Evolutionary conservation across 2,329 filamentous ascomycete genomes (phyloP).

Genomic region (Aspergillus candidus): DNA sequence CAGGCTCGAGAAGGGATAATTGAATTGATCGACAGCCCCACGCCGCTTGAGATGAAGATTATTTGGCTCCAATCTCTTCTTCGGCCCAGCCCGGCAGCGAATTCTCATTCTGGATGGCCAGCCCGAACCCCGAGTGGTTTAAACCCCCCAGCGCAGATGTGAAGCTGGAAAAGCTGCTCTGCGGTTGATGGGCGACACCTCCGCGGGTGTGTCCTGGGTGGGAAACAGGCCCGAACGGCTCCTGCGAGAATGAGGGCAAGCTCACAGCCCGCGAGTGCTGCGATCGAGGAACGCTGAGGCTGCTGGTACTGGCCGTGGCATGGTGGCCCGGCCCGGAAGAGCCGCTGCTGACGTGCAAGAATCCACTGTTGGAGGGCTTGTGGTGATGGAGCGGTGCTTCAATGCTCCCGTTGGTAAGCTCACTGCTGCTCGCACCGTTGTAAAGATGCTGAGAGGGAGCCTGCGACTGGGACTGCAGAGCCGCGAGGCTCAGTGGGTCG

Average conservation of each 20-base stretch:
- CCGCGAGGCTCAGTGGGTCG: conserved; percentile 37
- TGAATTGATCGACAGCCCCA: conserved; percentile 13
- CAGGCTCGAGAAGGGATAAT: conserved; percentile 11
- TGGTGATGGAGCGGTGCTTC: conserved; percentile 45
- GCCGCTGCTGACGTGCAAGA: conserved; percentile 45
- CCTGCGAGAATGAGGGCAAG: conserved; percentile 66
- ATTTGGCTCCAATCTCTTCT: conserved; percentile 56
- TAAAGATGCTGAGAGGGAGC: conserved; percentile 75
- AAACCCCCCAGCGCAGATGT: conserved; percentile 54
- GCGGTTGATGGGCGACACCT: conserved; percentile 37
- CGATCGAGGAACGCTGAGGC: conserved; percentile 48
- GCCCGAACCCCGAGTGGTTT: conserved; percentile 52
- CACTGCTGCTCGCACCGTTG: conserved; percentile 63
- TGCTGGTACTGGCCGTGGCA: conserved; percentile 57
- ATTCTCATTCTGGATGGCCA: conserved; percentile 54
- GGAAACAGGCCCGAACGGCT: conserved; percentile 45
- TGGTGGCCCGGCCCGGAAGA: conserved; percentile 70
- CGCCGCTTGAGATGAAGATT: conserved; percentile 15
- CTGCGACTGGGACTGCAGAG: conserved; percentile 58
- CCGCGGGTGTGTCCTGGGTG: conserved; percentile 31
- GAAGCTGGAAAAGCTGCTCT: conserved; percentile 53
- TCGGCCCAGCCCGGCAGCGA: conserved; percentile 58
- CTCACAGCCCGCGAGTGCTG: conserved; percentile 79
- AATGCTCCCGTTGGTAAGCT: conserved; percentile 51
- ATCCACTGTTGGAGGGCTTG: conserved; percentile 61